Evolutionary conservation across 495 filamentous ascomycete genomes (phyloP).

Genomic region (Xanthoparmelia taractica): DNA sequence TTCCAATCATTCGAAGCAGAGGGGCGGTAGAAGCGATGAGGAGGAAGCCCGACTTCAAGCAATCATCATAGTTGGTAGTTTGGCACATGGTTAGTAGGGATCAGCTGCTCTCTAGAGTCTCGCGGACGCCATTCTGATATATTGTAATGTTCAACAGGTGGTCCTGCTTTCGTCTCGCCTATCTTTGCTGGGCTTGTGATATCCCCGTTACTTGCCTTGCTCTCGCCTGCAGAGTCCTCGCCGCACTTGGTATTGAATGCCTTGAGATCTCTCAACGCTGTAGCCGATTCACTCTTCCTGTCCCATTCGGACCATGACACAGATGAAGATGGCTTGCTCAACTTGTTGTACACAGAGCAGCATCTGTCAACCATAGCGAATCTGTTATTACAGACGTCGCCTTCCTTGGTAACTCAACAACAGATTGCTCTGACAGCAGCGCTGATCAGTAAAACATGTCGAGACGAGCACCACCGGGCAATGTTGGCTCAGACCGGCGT

Average conservation of each 20-base stretch:
- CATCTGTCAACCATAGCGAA: constrained; percentile 50
- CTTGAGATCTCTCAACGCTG: constrained; percentile 63
- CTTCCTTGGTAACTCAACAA: constrained; percentile 44
- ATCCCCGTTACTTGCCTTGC: constrained; percentile 56
- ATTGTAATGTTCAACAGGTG: constrained; percentile 50
- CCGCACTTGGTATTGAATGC: constrained; percentile 60
- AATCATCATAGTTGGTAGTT: constrained; percentile 68
- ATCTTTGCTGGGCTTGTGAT: constrained; percentile 59
- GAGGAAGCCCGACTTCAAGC: constrained; percentile 68
- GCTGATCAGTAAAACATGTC: constrained; percentile 63
- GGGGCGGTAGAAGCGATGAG: constrained; percentile 38
- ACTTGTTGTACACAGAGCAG: constrained; percentile 54
- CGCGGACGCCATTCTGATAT: constrained; percentile 13
- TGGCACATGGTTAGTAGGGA: constrained; percentile 64
- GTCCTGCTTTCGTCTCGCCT: constrained; percentile 67
- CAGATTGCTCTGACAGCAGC: constrained; percentile 60
- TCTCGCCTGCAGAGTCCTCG: constrained; percentile 58
- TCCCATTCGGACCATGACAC: constrained; percentile 36
- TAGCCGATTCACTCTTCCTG: constrained; percentile 58
- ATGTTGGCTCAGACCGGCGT: constrained; percentile 61
- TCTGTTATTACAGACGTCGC: constrained; percentile 56
- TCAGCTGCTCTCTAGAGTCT: constrained; percentile 4
- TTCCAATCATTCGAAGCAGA: constrained; percentile 21
- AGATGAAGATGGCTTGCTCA: constrained; percentile 48
- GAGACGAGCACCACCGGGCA: constrained; percentile 59